Conservation (phyloP, 768 basidiomycete genomes). For the Trametes punicea region DNA sequence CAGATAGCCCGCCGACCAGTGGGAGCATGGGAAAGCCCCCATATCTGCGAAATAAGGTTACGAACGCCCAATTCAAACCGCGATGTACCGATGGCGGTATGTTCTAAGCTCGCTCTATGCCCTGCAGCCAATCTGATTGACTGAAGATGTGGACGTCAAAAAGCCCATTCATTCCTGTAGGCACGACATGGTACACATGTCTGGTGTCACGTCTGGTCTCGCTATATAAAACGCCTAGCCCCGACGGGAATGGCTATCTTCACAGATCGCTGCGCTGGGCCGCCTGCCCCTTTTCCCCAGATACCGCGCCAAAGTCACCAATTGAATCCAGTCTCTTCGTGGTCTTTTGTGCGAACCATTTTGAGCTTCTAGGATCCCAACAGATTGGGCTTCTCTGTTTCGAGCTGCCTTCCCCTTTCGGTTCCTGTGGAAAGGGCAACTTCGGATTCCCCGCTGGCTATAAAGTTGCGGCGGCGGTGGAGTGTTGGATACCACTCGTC, state of each 20-base stretch:
- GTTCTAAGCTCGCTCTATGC: constrained; percentile 3
- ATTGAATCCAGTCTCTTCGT: constrained; percentile 18
- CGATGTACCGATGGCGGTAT: constrained; percentile 11
- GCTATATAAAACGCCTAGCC: constrained; percentile 5
- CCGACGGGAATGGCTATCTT: neutral
- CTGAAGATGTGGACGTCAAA: constrained; percentile 5
- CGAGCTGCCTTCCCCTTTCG: constrained; percentile 20
- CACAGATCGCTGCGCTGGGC: neutral
- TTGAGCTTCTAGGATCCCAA: constrained; percentile 17
- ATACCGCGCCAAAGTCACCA: constrained; percentile 17
- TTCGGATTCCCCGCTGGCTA: constrained; percentile 23
- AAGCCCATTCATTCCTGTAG: neutral
- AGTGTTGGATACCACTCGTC: constrained; percentile 14
- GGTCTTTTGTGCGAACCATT: constrained; percentile 12
- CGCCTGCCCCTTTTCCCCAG: constrained; percentile 9
- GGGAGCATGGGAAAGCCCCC: constrained; percentile 18
- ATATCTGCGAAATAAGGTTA: constrained; percentile 16
- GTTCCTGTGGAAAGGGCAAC: constrained; percentile 21
- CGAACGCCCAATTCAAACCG: constrained; percentile 13
- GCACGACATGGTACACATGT: constrained; percentile 4
- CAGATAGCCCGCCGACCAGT: constrained; percentile 15
- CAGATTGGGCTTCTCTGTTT: constrained; percentile 17
- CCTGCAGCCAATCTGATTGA: constrained; percentile 20
- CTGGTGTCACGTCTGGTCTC: neutral
- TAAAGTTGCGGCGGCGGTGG: constrained; percentile 18